These are phyloP conservation scores for Solanum sejunctum DNA, from an alignment of 257 asterid species.

Conservation along the genomic window DNA sequence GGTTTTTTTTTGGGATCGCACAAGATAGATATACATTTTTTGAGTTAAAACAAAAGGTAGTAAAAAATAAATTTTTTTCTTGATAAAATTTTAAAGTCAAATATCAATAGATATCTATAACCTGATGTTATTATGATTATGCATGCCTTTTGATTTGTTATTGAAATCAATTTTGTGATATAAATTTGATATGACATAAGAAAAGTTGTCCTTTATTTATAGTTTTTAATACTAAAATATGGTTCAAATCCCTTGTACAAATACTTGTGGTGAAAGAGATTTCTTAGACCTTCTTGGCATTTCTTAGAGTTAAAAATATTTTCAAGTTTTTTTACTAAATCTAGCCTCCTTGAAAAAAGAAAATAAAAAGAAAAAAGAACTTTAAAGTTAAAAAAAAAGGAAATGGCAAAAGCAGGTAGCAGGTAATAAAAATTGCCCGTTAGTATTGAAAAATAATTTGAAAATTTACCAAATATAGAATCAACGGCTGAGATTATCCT, in stretches of 20 bases:
- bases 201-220: not conserved
- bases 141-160: not conserved
- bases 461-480: not conserved
- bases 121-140: accelerated
- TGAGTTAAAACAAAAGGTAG: not conserved
- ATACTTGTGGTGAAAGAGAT: too few species aligned
- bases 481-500: not conserved
- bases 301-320: not conserved
- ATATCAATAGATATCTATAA: not conserved
- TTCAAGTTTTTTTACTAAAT: not conserved
- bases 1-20: not conserved
- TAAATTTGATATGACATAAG: not conserved
- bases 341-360: not conserved
- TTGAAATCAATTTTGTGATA: not conserved
- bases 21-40: not conserved
- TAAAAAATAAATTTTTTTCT: accelerated
- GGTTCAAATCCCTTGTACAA: not conserved
- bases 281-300: not conserved
- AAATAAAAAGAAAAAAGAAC: not conserved
- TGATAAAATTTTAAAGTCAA: not conserved
- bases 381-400: not conserved
- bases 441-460: not conserved
- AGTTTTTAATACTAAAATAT: not conserved
- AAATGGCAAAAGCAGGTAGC: not conserved
- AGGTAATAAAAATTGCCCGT: not conserved